phyloP scores from a whole-genome alignment of 2,329 filamentous ascomycete species.

The Fusarium verrucosum region DNA sequence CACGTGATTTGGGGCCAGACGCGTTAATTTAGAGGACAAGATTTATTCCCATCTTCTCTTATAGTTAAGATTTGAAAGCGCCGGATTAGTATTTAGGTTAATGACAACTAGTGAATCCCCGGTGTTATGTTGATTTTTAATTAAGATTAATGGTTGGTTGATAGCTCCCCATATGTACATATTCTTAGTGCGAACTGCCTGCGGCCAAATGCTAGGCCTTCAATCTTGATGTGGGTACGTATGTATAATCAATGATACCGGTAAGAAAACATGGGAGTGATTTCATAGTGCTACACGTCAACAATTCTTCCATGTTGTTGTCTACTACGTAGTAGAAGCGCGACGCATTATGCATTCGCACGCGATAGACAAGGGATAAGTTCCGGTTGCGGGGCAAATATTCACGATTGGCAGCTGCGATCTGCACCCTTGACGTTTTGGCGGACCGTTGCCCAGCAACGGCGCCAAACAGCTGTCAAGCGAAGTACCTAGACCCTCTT shows the following conservation, averaged over 20 bases:
- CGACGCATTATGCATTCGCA: background rate
- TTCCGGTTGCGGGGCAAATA: slow-evolving; percentile 25
- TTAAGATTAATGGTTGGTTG: too few species aligned
- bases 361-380: background rate
- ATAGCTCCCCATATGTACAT: background rate
- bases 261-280: background rate
- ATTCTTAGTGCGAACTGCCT: background rate
- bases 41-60: too few species aligned
- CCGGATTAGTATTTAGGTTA: slow-evolving; percentile 20
- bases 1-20: too few species aligned
- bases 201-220: background rate
- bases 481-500: slow-evolving; percentile 35
- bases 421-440: slow-evolving; percentile 31
- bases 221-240: background rate
- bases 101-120: slow-evolving; percentile 17
- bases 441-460: slow-evolving; percentile 44
- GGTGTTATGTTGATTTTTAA: slow-evolving; percentile 9
- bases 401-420: slow-evolving; percentile 31
- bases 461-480: slow-evolving; percentile 37
- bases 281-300: background rate
- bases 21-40: too few species aligned
- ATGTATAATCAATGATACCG: background rate
- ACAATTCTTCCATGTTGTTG: slow-evolving; percentile 12
- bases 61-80: slow-evolving; percentile 19
- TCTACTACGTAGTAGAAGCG: slow-evolving; percentile 9